These are phyloP conservation scores for Cytospora mali DNA, from an alignment of 2,329 filamentous ascomycete species.

Conservation along the genomic window DNA sequence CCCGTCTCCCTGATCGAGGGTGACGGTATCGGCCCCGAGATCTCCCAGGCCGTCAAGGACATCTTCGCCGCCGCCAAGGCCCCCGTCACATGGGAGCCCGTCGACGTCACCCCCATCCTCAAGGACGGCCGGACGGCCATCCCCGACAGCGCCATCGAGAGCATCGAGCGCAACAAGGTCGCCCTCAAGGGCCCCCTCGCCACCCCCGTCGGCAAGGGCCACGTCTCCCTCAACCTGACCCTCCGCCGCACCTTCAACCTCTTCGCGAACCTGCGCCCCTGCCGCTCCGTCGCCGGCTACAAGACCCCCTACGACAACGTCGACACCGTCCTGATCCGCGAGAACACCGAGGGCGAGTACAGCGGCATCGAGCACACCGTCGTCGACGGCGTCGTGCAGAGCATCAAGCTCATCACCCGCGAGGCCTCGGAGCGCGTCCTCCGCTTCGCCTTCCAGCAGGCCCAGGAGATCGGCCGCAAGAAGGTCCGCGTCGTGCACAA, in stretches of 20 bases:
- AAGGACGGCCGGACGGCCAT: constrained; percentile 97
- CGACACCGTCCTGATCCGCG: constrained; percentile 95
- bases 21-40: constrained; percentile 98
- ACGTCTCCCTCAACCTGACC: constrained; percentile 98
- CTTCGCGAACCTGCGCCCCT: constrained; percentile 98
- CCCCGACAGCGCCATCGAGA: constrained; percentile 87
- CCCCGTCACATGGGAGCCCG: constrained; percentile 94
- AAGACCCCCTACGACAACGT: constrained; percentile 98
- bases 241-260: constrained; percentile 99
- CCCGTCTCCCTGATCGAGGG: constrained; percentile 97
- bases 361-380: constrained; percentile 33
- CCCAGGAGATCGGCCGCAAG: constrained; percentile 86
- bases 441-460: constrained; percentile 97
- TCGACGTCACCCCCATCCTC: constrained; percentile 91
- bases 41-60: constrained; percentile 96
- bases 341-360: constrained; percentile 58
- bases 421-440: constrained; percentile 95
- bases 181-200: constrained; percentile 97
- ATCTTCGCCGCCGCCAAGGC: constrained; percentile 94
- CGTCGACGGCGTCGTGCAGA: constrained; percentile 86
- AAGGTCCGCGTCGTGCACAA: constrained; percentile 99
- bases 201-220: constrained; percentile 96
- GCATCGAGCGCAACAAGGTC: constrained; percentile 93
- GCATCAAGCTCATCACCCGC: constrained; percentile 98
- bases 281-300: constrained; percentile 94